phyloP scores from a whole-genome alignment of 2,329 filamentous ascomycete genomes.

The Pezicula neosporulosa region DNA sequence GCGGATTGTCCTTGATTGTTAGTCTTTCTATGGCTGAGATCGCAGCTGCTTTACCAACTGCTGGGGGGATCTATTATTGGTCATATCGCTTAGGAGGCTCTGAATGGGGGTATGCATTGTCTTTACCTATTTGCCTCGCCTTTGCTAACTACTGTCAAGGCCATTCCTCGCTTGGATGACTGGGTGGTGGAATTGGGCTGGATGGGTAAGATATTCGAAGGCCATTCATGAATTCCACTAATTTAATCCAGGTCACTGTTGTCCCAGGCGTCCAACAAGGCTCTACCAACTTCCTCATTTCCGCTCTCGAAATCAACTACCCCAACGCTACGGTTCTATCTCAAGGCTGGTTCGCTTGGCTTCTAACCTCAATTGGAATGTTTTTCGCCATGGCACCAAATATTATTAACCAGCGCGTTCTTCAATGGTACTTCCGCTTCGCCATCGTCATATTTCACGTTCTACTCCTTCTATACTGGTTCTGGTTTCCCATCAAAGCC shows the following conservation, averaged over 20 bases:
- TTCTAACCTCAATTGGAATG: slow-evolving; percentile 32
- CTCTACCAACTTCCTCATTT: slow-evolving; percentile 35
- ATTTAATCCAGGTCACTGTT: slow-evolving; percentile 19
- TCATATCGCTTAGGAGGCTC: slow-evolving; percentile 32
- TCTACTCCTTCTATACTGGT: slow-evolving; percentile 34
- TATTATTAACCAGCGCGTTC: slow-evolving; percentile 28
- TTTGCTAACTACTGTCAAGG: neutral
- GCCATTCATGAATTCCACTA: neutral
- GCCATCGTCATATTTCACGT: slow-evolving; percentile 33
- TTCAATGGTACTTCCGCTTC: slow-evolving; percentile 35
- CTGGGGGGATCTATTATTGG: slow-evolving; percentile 37
- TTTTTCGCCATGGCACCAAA: slow-evolving; percentile 34
- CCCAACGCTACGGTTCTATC: slow-evolving; percentile 28
- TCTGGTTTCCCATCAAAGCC: slow-evolving; percentile 35
- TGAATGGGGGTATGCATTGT: slow-evolving; percentile 26
- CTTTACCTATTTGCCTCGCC: neutral
- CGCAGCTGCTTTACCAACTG: slow-evolving; percentile 32
- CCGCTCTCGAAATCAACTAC: slow-evolving; percentile 34
- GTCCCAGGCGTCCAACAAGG: slow-evolving; percentile 37
- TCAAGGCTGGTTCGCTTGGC: slow-evolving; percentile 35
- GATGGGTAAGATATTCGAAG: slow-evolving; percentile 22
- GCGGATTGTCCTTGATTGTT: slow-evolving; percentile 31
- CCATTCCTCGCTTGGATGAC: slow-evolving; percentile 37
- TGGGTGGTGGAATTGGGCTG: slow-evolving; percentile 37
- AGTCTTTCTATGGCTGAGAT: slow-evolving; percentile 35